These are phyloP conservation scores for Pisolithus thermaeus DNA, from an alignment of 1,284 basidiomycete species.

Conservation along the genomic window DNA sequence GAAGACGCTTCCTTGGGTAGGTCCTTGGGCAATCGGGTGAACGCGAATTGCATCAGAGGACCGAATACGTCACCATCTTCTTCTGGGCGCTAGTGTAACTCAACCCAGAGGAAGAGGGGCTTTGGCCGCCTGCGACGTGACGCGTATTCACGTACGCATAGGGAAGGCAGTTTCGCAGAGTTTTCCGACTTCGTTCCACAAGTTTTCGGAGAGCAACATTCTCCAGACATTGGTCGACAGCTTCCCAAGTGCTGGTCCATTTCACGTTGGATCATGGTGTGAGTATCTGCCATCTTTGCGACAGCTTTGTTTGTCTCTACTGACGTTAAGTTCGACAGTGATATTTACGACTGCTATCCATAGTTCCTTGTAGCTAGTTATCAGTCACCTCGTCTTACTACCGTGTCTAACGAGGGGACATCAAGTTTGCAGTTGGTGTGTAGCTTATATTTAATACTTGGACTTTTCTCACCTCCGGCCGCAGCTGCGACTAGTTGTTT, in stretches of 20 bases:
- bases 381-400: neutral
- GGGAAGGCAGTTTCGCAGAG: conserved; percentile 73
- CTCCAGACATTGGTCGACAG: conserved; percentile 54
- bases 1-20: conserved; percentile 27
- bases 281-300: conserved; percentile 24
- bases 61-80: conserved; percentile 37
- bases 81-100: conserved; percentile 63
- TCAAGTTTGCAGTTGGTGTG: conserved; percentile 2
- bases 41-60: conserved; percentile 32
- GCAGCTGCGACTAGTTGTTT: conserved; percentile 69
- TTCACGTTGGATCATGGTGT: conserved; percentile 83
- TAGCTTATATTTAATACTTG: conserved; percentile 39
- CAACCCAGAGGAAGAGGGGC: conserved; percentile 69
- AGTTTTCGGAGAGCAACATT: conserved; percentile 38
- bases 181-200: conserved; percentile 56
- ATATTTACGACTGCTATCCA: conserved; percentile 78
- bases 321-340: conserved; percentile 48
- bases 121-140: no score
- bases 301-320: neutral
- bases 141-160: conserved; percentile 61
- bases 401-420: conserved; percentile 3
- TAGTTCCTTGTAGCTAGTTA: conserved; percentile 59
- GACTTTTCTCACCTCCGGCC: conserved; percentile 35
- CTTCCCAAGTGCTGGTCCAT: conserved; percentile 82
- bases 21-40: conserved; percentile 21